Conservation (phyloP, 2,329 filamentous ascomycete genomes). For the Hypoxylon sp. region DNA sequence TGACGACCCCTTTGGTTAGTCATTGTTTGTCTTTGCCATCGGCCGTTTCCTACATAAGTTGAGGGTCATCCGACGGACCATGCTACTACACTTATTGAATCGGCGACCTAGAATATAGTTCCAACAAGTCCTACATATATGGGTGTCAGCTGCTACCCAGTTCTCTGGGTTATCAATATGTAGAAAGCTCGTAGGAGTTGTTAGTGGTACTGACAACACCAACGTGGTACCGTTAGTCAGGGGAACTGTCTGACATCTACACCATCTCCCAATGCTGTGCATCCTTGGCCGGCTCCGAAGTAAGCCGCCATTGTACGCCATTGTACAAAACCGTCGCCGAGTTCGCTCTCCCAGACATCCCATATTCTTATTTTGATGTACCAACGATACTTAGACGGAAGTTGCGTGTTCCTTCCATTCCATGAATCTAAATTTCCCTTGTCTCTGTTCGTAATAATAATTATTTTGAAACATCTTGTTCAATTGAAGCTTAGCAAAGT, state of each 20-base stretch:
- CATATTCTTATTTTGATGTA: slow-evolving; percentile 5
- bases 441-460: slow-evolving; percentile 7
- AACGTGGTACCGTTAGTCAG: slow-evolving; percentile 2
- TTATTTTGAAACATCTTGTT: slow-evolving; percentile 35
- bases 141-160: not conserved
- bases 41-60: slow-evolving; percentile 15
- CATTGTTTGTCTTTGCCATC: not conserved
- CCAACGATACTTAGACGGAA: slow-evolving; percentile 21
- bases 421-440: slow-evolving; percentile 14
- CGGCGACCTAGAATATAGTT: slow-evolving; percentile 2
- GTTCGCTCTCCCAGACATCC: slow-evolving; percentile 3
- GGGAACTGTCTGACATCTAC: not conserved
- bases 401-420: slow-evolving; percentile 32
- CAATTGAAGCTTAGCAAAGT: slow-evolving; percentile 20
- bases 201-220: not conserved
- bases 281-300: slow-evolving; percentile 4
- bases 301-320: slow-evolving; percentile 3
- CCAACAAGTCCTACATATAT: slow-evolving; percentile 3
- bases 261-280: slow-evolving; percentile 1
- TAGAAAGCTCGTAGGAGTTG: not conserved
- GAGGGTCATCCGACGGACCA: not conserved
- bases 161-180: not conserved
- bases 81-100: slow-evolving; percentile 2
- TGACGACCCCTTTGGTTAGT: slow-evolving; percentile 5
- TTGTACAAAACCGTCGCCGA: slow-evolving; percentile 8